phyloP scores from a whole-genome alignment of 2,329 filamentous ascomycete genomes.

The Paecilomyces dactylethromorphus region DNA sequence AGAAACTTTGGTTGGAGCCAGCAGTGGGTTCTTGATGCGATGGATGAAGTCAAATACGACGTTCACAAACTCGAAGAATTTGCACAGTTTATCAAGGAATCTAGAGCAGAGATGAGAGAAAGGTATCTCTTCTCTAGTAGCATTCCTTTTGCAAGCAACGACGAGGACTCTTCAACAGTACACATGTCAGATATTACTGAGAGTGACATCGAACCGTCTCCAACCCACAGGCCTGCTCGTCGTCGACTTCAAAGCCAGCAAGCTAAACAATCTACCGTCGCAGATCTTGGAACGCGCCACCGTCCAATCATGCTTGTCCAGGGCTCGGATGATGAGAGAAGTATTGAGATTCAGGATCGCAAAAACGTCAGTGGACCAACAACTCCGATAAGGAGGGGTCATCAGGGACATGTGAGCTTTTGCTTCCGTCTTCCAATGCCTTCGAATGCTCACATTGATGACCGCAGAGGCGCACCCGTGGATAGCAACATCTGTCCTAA shows the following conservation, averaged over 20 bases:
- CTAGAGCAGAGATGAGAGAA: neutral
- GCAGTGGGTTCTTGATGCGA: conserved; percentile 11
- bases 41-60: conserved; percentile 1
- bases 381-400: neutral
- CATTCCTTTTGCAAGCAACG: neutral
- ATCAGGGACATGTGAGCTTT: neutral
- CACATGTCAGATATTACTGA: neutral
- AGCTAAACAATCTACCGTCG: neutral
- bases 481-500: neutral
- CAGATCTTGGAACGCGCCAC: neutral
- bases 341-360: neutral
- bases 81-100: neutral
- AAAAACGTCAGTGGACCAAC: neutral
- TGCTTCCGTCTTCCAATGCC: neutral
- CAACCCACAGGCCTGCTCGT: neutral
- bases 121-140: neutral
- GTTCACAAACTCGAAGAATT: conserved; percentile 1
- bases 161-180: neutral
- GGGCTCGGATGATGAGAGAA: neutral
- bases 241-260: neutral
- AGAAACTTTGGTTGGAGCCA: conserved; percentile 8
- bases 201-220: neutral
- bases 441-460: neutral
- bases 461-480: neutral
- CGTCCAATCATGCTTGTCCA: neutral